phyloP scores from a whole-genome alignment of 1,284 basidiomycete genomes.

The Heterobasidion irregulare region DNA sequence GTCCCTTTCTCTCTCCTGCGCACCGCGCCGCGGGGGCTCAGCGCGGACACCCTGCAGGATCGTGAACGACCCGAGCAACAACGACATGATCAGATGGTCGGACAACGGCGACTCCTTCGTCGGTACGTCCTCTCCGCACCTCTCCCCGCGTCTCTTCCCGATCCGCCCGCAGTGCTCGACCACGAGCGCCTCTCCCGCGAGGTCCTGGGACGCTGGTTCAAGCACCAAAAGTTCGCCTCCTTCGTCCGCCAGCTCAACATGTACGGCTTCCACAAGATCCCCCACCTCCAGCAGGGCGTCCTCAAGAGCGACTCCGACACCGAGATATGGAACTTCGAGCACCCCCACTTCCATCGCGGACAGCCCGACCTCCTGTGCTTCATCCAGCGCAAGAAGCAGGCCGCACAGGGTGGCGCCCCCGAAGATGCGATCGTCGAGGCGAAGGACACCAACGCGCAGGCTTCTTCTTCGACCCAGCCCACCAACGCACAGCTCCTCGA shows the following conservation, averaged over 20 bases:
- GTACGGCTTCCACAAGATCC: constrained; percentile 96
- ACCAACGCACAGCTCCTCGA: constrained; percentile 40
- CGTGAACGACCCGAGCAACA: constrained; percentile 52
- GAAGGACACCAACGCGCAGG: constrained; percentile 11
- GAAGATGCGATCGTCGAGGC: constrained; percentile 20
- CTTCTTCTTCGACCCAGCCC: not conserved
- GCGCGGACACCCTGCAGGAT: constrained; percentile 31
- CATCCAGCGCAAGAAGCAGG: constrained; percentile 75
- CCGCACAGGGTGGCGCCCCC: constrained; percentile 17
- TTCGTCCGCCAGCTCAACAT: constrained; percentile 97
- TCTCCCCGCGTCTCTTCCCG: constrained; percentile 3
- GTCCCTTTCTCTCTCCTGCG: constrained; percentile 21
- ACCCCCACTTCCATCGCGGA: constrained; percentile 83
- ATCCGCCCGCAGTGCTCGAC: constrained; percentile 65
- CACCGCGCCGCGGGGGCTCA: constrained; percentile 16
- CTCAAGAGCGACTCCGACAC: constrained; percentile 75
- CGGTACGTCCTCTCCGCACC: constrained; percentile 38
- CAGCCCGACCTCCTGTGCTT: constrained; percentile 88
- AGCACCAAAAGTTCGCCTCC: constrained; percentile 90
- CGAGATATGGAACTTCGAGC: constrained; percentile 92
- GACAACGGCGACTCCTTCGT: constrained; percentile 69
- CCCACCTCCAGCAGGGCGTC: constrained; percentile 93
- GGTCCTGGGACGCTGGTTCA: constrained; percentile 91
- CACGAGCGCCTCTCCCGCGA: constrained; percentile 90
- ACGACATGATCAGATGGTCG: constrained; percentile 57